Conservation (phyloP, 2,329 filamentous ascomycete genomes). For the Botrytis fabae region DNA sequence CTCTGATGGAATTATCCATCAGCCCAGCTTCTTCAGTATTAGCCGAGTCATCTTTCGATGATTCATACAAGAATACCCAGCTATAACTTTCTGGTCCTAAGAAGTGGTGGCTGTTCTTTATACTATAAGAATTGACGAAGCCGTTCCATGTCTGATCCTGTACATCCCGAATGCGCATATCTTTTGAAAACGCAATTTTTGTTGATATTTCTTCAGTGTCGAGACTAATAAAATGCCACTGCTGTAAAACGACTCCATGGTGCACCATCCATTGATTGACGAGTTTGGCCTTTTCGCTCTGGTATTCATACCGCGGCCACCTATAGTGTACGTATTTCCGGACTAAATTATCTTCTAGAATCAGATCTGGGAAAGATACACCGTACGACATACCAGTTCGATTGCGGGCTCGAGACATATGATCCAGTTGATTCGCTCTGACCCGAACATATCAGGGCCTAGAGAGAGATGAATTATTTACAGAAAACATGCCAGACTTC, state of each 20-base stretch:
- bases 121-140: no score
- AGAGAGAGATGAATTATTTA: not conserved
- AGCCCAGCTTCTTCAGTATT: no score
- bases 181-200: not conserved
- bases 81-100: not conserved
- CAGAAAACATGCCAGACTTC: not conserved
- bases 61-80: not conserved
- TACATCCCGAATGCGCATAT: fast-evolving
- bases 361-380: not conserved
- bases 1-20: not conserved
- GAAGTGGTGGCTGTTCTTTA: not conserved
- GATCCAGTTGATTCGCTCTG: fast-evolving
- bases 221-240: not conserved
- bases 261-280: not conserved
- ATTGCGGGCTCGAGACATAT: not conserved
- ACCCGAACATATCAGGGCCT: fast-evolving
- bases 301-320: not conserved
- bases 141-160: not conserved
- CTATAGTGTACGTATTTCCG: not conserved
- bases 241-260: not conserved
- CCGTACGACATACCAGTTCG: fast-evolving
- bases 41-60: no score
- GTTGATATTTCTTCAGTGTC: not conserved
- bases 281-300: not conserved
- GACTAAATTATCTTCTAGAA: not conserved